Conservation (phyloP, 768 basidiomycete species). For the Kwoniella shandongensis region DNA sequence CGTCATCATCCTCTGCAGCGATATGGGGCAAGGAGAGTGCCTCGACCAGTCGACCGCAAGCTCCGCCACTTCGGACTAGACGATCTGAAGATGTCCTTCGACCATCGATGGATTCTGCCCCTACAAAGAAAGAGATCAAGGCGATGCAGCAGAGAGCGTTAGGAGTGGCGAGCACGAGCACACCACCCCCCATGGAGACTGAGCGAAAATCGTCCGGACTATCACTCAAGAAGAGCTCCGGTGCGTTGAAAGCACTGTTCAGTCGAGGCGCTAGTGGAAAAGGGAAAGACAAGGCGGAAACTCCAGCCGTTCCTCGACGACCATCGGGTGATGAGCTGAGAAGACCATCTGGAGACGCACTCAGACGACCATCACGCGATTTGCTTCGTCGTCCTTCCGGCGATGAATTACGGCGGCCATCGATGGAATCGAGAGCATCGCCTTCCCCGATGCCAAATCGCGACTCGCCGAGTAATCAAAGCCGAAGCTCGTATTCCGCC, state of each 20-base stretch:
- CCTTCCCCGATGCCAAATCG: slow-evolving; percentile 6
- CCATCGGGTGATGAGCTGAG: slow-evolving; percentile 9
- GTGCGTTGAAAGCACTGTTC: slow-evolving; percentile 49
- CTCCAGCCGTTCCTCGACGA: slow-evolving; percentile 20
- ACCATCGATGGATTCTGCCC: slow-evolving; percentile 11
- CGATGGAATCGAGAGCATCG: slow-evolving; percentile 7
- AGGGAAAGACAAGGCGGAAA: slow-evolving; percentile 37
- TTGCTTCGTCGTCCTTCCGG: slow-evolving; percentile 4
- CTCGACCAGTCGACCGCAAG: slow-evolving; percentile 1
- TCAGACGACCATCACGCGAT: slow-evolving; percentile 3
- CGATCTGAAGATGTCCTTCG: slow-evolving; percentile 36
- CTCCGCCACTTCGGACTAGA: slow-evolving; percentile 25
- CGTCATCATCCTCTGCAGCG: slow-evolving; percentile 1
- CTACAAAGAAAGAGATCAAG: slow-evolving; percentile 30
- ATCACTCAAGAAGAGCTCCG: slow-evolving; percentile 47
- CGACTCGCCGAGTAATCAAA: background rate
- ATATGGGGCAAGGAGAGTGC: background rate
- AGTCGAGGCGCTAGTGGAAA: slow-evolving; percentile 36
- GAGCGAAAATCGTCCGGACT: slow-evolving; percentile 38
- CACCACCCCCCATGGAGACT: slow-evolving; percentile 7
- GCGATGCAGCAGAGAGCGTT: slow-evolving; percentile 29
- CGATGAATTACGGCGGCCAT: slow-evolving; percentile 7
- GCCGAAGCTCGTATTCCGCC: slow-evolving; percentile 20
- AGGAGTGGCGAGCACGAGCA: slow-evolving; percentile 24
- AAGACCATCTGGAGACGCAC: slow-evolving; percentile 10